Conservation (phyloP, 306 rosid species). For the Dalbergia oliveri region DNA sequence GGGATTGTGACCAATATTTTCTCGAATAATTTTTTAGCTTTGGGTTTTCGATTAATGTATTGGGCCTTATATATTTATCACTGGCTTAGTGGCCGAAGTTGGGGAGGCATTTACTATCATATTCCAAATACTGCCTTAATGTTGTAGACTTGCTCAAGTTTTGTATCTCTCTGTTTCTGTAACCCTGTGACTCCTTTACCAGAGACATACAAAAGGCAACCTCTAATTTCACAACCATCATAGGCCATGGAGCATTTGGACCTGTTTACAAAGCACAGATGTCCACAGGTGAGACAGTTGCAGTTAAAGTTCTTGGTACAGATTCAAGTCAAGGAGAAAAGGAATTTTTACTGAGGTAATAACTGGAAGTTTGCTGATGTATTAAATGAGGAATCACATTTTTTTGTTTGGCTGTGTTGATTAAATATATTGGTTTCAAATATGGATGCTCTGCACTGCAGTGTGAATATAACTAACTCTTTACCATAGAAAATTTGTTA, state of each 20-base stretch:
- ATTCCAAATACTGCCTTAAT: not conserved
- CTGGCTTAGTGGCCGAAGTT: not conserved
- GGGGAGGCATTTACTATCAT: constrained; percentile 7
- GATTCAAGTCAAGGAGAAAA: constrained; percentile 95
- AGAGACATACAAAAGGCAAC: constrained; percentile 91
- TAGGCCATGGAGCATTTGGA: constrained; percentile 98
- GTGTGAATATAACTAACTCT: too few relatives aligned
- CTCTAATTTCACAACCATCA: constrained; percentile 82
- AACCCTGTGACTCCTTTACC: constrained; percentile 39
- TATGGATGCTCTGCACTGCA: too few relatives aligned
- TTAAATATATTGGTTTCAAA: too few relatives aligned
- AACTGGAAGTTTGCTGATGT: constrained; percentile 1
- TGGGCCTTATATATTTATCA: not conserved
- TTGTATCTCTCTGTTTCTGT: constrained; percentile 8
- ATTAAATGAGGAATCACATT: not conserved
- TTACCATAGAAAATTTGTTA: too few relatives aligned
- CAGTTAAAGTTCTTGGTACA: constrained; percentile 85
- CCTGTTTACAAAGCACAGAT: constrained; percentile 92
- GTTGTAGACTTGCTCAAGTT: constrained; percentile 12
- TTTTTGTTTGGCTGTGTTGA: too few relatives aligned
- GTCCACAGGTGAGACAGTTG: constrained; percentile 78
- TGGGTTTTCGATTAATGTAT: not conserved
- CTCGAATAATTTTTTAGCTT: constrained; percentile 3
- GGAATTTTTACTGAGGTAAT: constrained; percentile 94
- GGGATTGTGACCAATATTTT: not conserved